phyloP scores from a whole-genome alignment of 192 early-diverging fungal genomes.

The Umbelopsis ramanniana region DNA sequence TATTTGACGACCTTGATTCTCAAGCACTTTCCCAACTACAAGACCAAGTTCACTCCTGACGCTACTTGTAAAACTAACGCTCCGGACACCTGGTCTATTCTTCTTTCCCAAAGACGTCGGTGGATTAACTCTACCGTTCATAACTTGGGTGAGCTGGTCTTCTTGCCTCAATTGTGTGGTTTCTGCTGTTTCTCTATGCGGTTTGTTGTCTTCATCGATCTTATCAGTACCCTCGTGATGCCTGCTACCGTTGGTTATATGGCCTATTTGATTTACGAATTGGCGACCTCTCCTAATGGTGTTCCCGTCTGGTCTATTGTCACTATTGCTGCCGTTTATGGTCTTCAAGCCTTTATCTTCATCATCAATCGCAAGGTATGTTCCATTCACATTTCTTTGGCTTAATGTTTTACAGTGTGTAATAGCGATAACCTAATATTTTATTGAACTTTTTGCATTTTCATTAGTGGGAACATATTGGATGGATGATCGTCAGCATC shows the following conservation, averaged over 20 bases:
- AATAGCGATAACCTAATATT: conserved; percentile 3
- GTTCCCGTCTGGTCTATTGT: conserved; percentile 84
- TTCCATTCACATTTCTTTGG: neutral
- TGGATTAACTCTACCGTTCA: conserved; percentile 99
- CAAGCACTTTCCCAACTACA: conserved; percentile 98
- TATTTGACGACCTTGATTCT: conserved; percentile 94
- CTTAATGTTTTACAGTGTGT: no score
- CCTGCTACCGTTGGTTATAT: conserved; percentile 91
- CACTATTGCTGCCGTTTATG: conserved; percentile 88
- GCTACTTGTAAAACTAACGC: conserved; percentile 94
- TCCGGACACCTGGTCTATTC: conserved; percentile 90
- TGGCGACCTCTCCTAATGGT: conserved; percentile 57
- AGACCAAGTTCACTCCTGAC: conserved; percentile 91
- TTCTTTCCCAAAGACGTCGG: conserved; percentile 97
- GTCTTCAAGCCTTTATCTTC: conserved; percentile 87
- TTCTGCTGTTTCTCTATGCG: conserved; percentile 98
- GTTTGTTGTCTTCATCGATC: conserved; percentile 93
- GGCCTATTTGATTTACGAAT: conserved; percentile 78
- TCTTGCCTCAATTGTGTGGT: conserved; percentile 94
- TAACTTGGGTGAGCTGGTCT: conserved; percentile 94
- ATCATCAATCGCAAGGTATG: conserved; percentile 56
- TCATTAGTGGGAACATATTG: conserved; percentile 79
- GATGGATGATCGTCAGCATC: conserved; percentile 97
- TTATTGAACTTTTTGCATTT: conserved; percentile 73
- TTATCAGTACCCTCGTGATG: conserved; percentile 91